Percentiles rank a stretch among this genome's conserved stretches.
phyloP scores from a whole-genome alignment of 768 basidiomycete species.

The Crucibulum laeve region DNA sequence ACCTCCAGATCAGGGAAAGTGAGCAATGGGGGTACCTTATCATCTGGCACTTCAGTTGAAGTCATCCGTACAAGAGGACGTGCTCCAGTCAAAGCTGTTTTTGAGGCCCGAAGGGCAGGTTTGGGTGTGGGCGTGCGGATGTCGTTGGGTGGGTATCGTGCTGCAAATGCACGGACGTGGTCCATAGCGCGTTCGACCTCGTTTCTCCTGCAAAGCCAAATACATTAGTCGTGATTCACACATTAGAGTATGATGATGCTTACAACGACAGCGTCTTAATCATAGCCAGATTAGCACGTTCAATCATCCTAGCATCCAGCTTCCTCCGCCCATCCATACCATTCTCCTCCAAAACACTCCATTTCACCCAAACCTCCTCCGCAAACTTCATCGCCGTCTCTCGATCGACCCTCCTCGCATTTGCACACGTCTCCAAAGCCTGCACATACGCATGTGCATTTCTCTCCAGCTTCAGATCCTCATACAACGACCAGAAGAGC shows the following conservation, averaged over 20 bases:
- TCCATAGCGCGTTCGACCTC: slow-evolving; percentile 49
- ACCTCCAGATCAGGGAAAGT: slow-evolving; percentile 75
- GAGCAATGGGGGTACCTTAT: slow-evolving; percentile 75
- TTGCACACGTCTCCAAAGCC: slow-evolving; percentile 63
- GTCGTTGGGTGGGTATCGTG: slow-evolving; percentile 55
- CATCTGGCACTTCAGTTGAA: slow-evolving; percentile 63
- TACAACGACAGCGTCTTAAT: slow-evolving; percentile 64
- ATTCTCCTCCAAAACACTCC: slow-evolving; percentile 44
- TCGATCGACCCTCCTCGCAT: slow-evolving; percentile 40
- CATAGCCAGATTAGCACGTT: slow-evolving; percentile 64
- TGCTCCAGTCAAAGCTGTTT: slow-evolving; percentile 45
- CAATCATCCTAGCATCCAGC: slow-evolving; percentile 47
- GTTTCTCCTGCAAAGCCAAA: slow-evolving; percentile 32
- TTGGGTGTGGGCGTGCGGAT: slow-evolving; percentile 40
- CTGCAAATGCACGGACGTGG: slow-evolving; percentile 57
- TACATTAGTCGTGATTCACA: slow-evolving; percentile 4
- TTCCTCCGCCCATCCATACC: slow-evolving; percentile 23
- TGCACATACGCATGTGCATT: slow-evolving; percentile 59
- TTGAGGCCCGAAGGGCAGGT: slow-evolving; percentile 51
- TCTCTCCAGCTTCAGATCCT: slow-evolving; percentile 31
- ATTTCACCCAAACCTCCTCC: slow-evolving; percentile 62
- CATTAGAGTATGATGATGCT: slow-evolving; percentile 18
- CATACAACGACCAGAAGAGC: slow-evolving; percentile 49
- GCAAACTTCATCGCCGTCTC: slow-evolving; percentile 46
- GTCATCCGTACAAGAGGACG: slow-evolving; percentile 73